These are phyloP conservation scores for Saccharomyces pastorianus DNA, from an alignment of 1,139 yeast genomes.

Conservation along the genomic window DNA sequence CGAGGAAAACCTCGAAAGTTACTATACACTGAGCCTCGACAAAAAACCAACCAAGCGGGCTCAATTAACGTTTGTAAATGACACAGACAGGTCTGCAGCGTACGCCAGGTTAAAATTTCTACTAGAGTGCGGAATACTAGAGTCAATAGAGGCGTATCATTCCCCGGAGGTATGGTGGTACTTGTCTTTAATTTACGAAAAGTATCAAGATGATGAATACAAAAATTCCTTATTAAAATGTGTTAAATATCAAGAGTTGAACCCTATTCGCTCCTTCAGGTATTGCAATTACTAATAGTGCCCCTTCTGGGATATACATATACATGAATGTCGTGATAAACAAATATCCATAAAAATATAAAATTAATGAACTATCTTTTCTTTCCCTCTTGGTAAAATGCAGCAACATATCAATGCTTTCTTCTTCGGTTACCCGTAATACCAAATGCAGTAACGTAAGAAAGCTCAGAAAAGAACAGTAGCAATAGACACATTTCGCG, in stretches of 20 bases:
- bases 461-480: background rate
- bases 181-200: slow-evolving; percentile 58
- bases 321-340: background rate
- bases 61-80: slow-evolving; percentile 32
- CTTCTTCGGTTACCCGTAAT: background rate
- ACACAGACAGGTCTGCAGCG: slow-evolving; percentile 56
- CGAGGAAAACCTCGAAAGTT: slow-evolving; percentile 10
- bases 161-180: slow-evolving; percentile 69
- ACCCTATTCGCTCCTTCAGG: slow-evolving; percentile 50
- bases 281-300: slow-evolving; percentile 19
- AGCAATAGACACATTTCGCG: background rate
- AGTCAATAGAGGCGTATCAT: slow-evolving; percentile 43
- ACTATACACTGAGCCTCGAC: slow-evolving; percentile 9
- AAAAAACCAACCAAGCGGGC: background rate
- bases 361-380: background rate
- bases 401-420: background rate
- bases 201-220: slow-evolving; percentile 46
- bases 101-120: slow-evolving; percentile 54
- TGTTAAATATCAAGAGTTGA: slow-evolving; percentile 56
- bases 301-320: background rate
- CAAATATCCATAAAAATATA: background rate
- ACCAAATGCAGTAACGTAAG: background rate
- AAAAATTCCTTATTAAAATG: slow-evolving; percentile 58
- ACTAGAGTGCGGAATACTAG: slow-evolving; percentile 51
- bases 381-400: background rate